A percentile compares a stretch with the other conserved stretches of the same genome.
These are phyloP conservation scores for Scutellaria galericulata DNA, from an alignment of 257 asterid species.

Conservation along the genomic window DNA sequence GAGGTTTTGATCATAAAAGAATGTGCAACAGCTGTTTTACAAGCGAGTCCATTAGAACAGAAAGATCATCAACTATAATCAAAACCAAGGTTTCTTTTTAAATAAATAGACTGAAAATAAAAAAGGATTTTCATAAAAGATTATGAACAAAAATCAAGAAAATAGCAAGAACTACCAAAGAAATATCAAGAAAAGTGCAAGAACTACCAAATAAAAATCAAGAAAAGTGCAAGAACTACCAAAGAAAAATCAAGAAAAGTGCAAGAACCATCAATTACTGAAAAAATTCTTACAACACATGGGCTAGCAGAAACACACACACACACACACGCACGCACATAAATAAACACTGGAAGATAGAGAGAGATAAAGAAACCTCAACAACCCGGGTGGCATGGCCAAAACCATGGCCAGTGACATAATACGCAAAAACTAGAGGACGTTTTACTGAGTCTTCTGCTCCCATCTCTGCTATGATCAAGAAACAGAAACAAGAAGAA, in stretches of 20 bases:
- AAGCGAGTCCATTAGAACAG: not conserved
- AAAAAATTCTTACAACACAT: not conserved
- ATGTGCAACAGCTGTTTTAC: not conserved
- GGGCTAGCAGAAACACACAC: not conserved
- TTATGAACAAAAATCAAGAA: not conserved
- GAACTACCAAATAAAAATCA: not conserved
- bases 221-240: not conserved
- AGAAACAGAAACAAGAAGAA: not conserved
- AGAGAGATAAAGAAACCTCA: slow-evolving; percentile 55
- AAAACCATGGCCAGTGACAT: slow-evolving; percentile 97
- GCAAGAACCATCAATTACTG: not conserved
- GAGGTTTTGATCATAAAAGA: not conserved
- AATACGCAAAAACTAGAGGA: slow-evolving; percentile 78
- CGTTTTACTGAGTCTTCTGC: slow-evolving; percentile 44
- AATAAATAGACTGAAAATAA: not conserved
- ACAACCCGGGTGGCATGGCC: slow-evolving; percentile 98
- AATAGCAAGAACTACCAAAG: not conserved
- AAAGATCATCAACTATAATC: slow-evolving; percentile 9
- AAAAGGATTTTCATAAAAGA: too few relatives aligned
- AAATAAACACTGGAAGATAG: slow-evolving; percentile 17
- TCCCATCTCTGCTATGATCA: slow-evolving; percentile 47
- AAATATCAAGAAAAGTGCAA: not conserved
- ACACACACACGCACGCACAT: slow-evolving; percentile 33
- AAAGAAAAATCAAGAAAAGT: not conserved
- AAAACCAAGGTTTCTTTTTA: not conserved